Conservation (phyloP, 2,329 filamentous ascomycete genomes). For the Scedosporium minutisporum region DNA sequence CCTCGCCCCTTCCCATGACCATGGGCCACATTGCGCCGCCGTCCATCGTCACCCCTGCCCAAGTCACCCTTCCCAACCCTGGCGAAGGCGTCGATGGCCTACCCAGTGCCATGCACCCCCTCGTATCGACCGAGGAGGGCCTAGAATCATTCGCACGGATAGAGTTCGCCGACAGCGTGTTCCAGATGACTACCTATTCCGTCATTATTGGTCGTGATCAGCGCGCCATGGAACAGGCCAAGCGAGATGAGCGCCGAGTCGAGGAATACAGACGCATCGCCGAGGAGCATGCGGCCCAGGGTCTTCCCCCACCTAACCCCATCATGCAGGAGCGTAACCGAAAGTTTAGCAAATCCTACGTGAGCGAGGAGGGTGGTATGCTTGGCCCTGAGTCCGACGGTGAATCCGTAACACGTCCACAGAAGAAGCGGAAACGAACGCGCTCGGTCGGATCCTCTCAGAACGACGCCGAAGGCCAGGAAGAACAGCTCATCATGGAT, state of each 20-base stretch:
- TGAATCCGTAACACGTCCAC: constrained; percentile 36
- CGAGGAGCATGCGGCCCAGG: constrained; percentile 36
- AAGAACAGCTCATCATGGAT: constrained; percentile 42
- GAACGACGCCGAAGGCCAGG: constrained; percentile 14
- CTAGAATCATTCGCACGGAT: constrained; percentile 51
- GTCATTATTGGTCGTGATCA: constrained; percentile 66
- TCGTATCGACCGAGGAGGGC: constrained; percentile 20
- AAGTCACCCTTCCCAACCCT: constrained; percentile 32
- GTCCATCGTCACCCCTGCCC: constrained; percentile 32
- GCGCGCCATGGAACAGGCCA: constrained; percentile 45
- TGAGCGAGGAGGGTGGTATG: constrained; percentile 62
- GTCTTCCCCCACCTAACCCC: constrained; percentile 41
- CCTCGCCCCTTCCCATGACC: constrained; percentile 23
- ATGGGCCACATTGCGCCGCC: constrained; percentile 21
- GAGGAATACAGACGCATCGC: constrained; percentile 33
- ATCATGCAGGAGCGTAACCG: constrained; percentile 36
- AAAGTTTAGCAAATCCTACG: constrained; percentile 54
- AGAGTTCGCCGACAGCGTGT: constrained; percentile 65
- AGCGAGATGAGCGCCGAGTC: constrained; percentile 38
- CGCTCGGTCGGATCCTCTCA: constrained; percentile 17
- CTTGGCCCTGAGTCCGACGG: constrained; percentile 52
- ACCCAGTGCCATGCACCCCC: constrained; percentile 20
- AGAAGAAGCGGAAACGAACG: constrained; percentile 37
- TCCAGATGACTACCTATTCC: constrained; percentile 67
- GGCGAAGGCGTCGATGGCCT: constrained; percentile 20